Evolutionary conservation across 768 basidiomycete species (phyloP), one percentile per base, ranked within the genome.

Genomic region (Termitomyces sp.): DNA sequence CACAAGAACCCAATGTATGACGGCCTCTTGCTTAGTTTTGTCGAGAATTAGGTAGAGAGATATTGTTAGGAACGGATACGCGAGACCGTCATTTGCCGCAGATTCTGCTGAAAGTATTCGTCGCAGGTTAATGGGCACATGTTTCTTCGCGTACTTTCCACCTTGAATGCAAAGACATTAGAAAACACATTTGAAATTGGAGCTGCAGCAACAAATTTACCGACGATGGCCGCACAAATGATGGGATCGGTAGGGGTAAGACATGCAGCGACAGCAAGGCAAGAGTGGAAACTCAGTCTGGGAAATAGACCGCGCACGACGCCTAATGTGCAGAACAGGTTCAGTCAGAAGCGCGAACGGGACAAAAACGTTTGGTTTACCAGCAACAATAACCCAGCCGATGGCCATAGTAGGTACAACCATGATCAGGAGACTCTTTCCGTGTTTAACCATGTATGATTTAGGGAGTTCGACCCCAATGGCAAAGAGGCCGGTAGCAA

Each of bases 161-260:
- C 87, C 89, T 89, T 13, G 48, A 35, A 18, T 8, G 9, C 2
- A 8, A 16, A 33, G 30, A 8, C 4, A 32, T 40, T 18, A 13
- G n/a, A 9, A 13, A 13, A 14, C 28, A n/a, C 10, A 5, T 20
- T 6, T 2, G 10, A n/a, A 43, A 26, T 13, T 4, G 3, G 13
- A 38, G 10, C 12, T 18, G 16, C 12, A 33, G 40, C 50, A 53
- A 47, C 26, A 35, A 5, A 68, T 79, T 35, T 54, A 83, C 88
- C 86, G 3, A 88, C 88, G 68, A 87, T 95, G 53, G 82, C 87
- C 55, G 93, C 91, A 56, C 90, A 93, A 52, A 96, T 87, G 64
- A 96, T 91, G 0, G 96, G 96, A 74, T 99, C 96, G 12, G 96
- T 99, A 1, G 93, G 93, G 0, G 94, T 95, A 28, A 95, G 78